Percentiles rank a stretch among this genome's conserved stretches.
Conservation (phyloP, 306 rosid species). For the Quillaja saponaria region DNA sequence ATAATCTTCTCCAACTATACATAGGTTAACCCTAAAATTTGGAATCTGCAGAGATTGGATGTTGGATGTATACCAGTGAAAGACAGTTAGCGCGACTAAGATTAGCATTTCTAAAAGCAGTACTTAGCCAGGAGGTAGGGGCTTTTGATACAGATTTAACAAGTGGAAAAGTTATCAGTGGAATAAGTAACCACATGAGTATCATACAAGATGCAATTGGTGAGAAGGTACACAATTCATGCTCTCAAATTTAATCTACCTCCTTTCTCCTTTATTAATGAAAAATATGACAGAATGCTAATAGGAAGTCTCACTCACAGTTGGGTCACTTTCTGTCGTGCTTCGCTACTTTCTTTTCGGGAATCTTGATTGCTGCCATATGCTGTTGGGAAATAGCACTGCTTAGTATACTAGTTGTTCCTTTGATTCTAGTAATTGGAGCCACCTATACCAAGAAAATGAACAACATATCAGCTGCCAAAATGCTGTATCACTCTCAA, state of each 20-base stretch:
- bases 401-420: constrained; percentile 66
- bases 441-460: constrained; percentile 79
- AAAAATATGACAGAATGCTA: constrained; percentile 4
- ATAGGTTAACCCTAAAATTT: neutral
- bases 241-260: constrained; percentile 2
- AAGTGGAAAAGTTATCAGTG: constrained; percentile 63
- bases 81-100: constrained; percentile 66
- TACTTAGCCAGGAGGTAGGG: constrained; percentile 76
- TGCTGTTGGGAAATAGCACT: constrained; percentile 77
- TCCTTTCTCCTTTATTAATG: neutral
- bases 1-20: no score
- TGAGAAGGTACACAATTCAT: constrained; percentile 59
- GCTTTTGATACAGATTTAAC: constrained; percentile 87
- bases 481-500: constrained; percentile 64
- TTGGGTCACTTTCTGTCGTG: constrained; percentile 72
- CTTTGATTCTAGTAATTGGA: constrained; percentile 71
- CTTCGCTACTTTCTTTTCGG: constrained; percentile 68
- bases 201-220: constrained; percentile 84
- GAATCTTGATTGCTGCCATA: constrained; percentile 67
- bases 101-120: constrained; percentile 66
- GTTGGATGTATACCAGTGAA: constrained; percentile 91
- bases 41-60: constrained; percentile 59
- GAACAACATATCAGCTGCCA: constrained; percentile 58
- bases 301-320: constrained; percentile 38
- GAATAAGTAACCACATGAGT: constrained; percentile 71